Conservation (phyloP, 148 eudicot species). For the Rhododendron simsii region DNA sequence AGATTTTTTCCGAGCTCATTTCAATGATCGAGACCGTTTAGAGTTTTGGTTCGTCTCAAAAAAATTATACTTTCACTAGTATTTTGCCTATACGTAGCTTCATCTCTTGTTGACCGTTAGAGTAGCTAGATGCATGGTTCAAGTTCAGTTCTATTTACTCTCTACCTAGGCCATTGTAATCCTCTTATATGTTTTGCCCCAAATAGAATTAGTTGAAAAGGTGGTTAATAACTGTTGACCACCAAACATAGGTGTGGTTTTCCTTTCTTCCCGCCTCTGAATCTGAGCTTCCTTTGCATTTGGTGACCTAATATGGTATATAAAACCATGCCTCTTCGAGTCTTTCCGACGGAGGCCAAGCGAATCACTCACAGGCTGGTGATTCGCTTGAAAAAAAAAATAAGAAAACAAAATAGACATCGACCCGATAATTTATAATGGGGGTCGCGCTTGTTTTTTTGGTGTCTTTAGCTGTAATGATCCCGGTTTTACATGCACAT, state of each 20-base stretch:
- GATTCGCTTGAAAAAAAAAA: slow-evolving; percentile 13
- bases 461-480: neutral
- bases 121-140: no score
- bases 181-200: neutral
- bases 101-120: no score
- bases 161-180: neutral
- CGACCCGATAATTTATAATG: neutral
- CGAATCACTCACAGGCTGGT: neutral
- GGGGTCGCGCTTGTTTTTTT: slow-evolving; percentile 2
- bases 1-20: no score
- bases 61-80: no score
- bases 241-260: neutral
- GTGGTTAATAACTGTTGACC: neutral
- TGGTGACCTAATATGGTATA: neutral
- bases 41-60: no score
- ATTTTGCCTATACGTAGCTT: no score
- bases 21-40: no score
- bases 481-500: slow-evolving; percentile 11
- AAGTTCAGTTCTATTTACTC: no score
- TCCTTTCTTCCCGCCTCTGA: neutral
- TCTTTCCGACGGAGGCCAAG: neutral
- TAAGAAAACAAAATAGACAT: neutral
- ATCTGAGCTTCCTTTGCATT: neutral
- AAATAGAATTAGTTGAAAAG: neutral
- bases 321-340: neutral